A percentile compares a stretch with the other conserved stretches of the same genome.
phyloP scores from a whole-genome alignment of 1,284 basidiomycete species.

The Sphaerobolus stellatus region DNA sequence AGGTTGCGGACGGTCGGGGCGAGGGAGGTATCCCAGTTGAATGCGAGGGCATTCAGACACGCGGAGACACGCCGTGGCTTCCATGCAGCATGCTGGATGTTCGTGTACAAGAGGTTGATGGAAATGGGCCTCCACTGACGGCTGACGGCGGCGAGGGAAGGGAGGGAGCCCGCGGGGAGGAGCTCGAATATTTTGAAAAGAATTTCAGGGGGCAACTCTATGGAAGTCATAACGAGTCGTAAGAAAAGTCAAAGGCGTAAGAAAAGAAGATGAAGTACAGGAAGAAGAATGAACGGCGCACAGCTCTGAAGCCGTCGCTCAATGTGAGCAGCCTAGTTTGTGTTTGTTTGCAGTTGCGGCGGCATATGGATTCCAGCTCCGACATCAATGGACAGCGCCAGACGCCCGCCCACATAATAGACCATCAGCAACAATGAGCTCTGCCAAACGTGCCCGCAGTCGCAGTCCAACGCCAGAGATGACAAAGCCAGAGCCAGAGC shows the following conservation, averaged over 20 bases:
- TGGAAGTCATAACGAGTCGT: not conserved
- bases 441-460: too few relatives aligned
- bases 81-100: not conserved
- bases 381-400: too few relatives aligned
- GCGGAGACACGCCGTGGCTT: not conserved
- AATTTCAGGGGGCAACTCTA: not conserved
- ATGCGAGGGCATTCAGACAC: not conserved
- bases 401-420: too few relatives aligned
- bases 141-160: not conserved
- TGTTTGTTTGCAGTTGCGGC: too few relatives aligned
- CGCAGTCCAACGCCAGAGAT: too few relatives aligned
- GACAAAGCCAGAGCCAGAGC: too few relatives aligned
- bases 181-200: not conserved
- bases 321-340: too few relatives aligned
- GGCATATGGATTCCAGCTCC: too few relatives aligned
- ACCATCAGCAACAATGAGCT: too few relatives aligned
- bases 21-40: not conserved
- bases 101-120: not conserved
- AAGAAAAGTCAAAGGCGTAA: not conserved
- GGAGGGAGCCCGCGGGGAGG: not conserved
- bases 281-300: too few relatives aligned
- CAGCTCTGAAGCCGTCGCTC: too few relatives aligned
- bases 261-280: too few relatives aligned
- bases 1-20: constrained; percentile 4
- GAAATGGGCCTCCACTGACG: not conserved